Base-by-base conservation (phyloP, 441 rosid genomes). In the Gossypium aridum region DNA sequence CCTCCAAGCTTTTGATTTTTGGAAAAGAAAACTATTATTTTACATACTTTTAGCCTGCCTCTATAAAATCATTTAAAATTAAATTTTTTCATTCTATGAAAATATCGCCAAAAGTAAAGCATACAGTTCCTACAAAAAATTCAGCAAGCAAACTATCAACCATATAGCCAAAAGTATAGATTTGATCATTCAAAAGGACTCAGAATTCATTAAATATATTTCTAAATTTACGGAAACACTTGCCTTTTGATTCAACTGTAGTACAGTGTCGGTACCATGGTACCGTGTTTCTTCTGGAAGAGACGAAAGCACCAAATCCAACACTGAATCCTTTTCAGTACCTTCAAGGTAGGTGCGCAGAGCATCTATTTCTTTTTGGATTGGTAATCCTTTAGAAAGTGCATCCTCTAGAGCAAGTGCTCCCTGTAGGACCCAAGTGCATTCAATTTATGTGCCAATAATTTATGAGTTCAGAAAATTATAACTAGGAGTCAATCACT, bases 391-490 rank as follows among this genome's bases (percentile, higher is more conserved):
- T 85, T 87, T 84, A 45, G 96, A 89, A 78, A 93, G 97, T 71
- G 96, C 90, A 85, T 92, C 98, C 81, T 93, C 98, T 72, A 96
- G 78, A 23, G 97, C 97, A 69, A 93, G 89, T 63, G 92, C 90
- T 80, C 97, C 98, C 99, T 93, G 72, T 67, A 83, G 76, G 71
- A 67, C 65, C 45, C 62, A 79, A 26, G 13, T 22, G 20, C 13
- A 54, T 6, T 26, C 26, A 64, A 69, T 17, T 14, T 2, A 79
- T 6, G 80, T 76, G 62, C 77, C 37, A 59, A 72, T 54, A 77
- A 64, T 76, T 79, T 83, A 65, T 39, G 43, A 43, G 63, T 22
- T 65, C 51, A 55, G 31, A 75, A 56, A 19, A 63, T 63, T 8
- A 73, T 23, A 17, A 10, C 66, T 13, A 59, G 47, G 53, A 19